Conservation (phyloP, 345 rosid species). For the Melaleuca alternifolia region DNA sequence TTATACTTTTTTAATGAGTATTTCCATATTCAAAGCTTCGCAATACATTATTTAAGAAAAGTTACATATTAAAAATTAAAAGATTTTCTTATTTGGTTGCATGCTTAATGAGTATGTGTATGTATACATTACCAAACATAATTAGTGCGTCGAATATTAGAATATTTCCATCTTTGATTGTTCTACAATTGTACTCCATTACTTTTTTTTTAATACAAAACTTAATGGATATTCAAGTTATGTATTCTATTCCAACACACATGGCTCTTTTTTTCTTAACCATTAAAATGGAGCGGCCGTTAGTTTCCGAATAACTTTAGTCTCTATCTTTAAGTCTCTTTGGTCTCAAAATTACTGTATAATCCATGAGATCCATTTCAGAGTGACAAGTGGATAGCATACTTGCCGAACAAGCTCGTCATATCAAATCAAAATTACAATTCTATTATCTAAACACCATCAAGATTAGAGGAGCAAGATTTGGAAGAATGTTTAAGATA, state of each 20-base stretch:
- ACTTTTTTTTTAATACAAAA: no score
- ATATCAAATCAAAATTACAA: no score
- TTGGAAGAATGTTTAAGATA: neutral
- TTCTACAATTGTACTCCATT: no score
- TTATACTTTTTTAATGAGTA: neutral
- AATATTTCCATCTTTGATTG: neutral
- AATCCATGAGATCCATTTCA: no score
- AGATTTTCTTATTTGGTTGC: neutral
- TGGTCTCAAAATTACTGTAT: no score
- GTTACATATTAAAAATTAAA: neutral
- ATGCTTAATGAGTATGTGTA: neutral
- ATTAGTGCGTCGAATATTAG: neutral
- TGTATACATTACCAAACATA: neutral
- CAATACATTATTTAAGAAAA: neutral
- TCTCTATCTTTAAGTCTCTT: no score
- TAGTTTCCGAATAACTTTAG: no score
- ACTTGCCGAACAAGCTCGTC: no score
- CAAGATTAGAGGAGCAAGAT: neutral
- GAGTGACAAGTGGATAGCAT: no score
- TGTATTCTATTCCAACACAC: neutral
- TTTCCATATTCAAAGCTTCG: neutral
- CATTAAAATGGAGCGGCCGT: neutral
- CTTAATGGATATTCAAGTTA: neutral
- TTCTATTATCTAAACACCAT: no score
- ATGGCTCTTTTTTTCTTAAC: neutral